Percentiles rank a stretch among this genome's conserved stretches.
These are phyloP conservation scores for Suillus variegatus DNA, from an alignment of 768 basidiomycete genomes.

Conservation along the genomic window DNA sequence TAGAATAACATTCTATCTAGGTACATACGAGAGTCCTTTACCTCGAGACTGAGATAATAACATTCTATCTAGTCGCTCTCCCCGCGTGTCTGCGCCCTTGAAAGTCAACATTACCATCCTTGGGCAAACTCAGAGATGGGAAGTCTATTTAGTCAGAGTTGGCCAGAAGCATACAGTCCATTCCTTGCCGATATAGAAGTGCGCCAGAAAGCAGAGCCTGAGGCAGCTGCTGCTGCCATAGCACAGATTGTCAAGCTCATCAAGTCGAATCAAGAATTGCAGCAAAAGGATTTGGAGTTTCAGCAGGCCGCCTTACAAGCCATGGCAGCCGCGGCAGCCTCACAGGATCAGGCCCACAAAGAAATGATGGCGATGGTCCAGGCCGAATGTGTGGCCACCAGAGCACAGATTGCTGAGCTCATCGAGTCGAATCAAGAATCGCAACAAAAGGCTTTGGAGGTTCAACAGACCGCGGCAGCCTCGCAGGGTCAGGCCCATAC, in stretches of 20 bases:
- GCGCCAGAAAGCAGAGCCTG: slow-evolving; percentile 7
- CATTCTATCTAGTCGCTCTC: too few relatives aligned
- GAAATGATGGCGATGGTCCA: slow-evolving; percentile 8
- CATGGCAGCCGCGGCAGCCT: background rate
- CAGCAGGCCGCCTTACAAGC: background rate
- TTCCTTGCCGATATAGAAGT: background rate
- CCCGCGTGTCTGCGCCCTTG: too few relatives aligned
- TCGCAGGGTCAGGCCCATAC: background rate
- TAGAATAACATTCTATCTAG: too few relatives aligned
- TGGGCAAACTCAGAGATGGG: background rate
- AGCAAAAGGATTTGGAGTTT: background rate
- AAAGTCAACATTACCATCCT: background rate
- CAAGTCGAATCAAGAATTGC: background rate
- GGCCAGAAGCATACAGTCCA: slow-evolving; percentile 1
- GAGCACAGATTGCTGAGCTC: background rate
- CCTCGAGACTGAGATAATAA: too few relatives aligned
- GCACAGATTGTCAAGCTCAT: background rate
- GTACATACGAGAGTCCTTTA: too few relatives aligned
- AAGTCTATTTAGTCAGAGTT: background rate
- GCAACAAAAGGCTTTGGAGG: background rate
- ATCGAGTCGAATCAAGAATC: background rate
- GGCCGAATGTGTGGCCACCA: background rate
- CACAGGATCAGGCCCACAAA: background rate
- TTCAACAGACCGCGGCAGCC: background rate
- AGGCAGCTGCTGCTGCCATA: slow-evolving; percentile 5